Evolutionary conservation across 2,329 filamentous ascomycete species (phyloP), one percentile per base, ranked within the genome.

Genomic region (Calonectria crousiana): DNA sequence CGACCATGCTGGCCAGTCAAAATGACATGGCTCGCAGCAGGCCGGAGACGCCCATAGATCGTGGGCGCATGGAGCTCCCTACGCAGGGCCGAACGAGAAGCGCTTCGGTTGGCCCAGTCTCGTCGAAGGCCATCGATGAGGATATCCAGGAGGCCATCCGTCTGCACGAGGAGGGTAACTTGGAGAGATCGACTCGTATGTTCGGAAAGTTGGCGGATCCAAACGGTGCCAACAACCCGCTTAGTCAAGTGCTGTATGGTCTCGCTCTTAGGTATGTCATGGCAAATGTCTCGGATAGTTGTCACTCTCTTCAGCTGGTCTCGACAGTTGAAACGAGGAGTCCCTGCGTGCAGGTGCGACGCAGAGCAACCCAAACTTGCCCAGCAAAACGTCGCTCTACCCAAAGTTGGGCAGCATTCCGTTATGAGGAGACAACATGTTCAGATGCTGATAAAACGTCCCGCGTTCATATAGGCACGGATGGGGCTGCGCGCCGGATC

Each of bases 61-160:
- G 79, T 67, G 78, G 78, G 34, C 76, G 78, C 18, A 74, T 85
- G 77, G 82, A 78, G 49, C 72, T 75, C 36, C 51, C 52, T 77
- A 53, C 23, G 74, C 82, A 53, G 76, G 78, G 56, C 68, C 53
- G 74, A 64, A 72, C 72, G 58, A 58, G 75, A 34, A 80, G 80
- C 65, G 76, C 73, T 10, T 73, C 71, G 38, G 66, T 75, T 77
- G 72, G 77, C 69, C 73, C 75, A 13, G 87, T 90, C 44, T 89
- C 87, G 68, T 88, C 87, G 62, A 87, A 90, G 81, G 85, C 85
- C 72, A 89, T 90, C 69, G 91, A 93, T 82, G 89, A 90, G 73
- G 93, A 95, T 84, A 98, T 99, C 73, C 96, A 98, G 85, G 93
- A 97, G 85, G 97, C 97, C n/a, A 99, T 99, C 83, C 91, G 94